Base-by-base conservation (phyloP, 2,329 filamentous ascomycete genomes). In the Zopfia rhizophila region DNA sequence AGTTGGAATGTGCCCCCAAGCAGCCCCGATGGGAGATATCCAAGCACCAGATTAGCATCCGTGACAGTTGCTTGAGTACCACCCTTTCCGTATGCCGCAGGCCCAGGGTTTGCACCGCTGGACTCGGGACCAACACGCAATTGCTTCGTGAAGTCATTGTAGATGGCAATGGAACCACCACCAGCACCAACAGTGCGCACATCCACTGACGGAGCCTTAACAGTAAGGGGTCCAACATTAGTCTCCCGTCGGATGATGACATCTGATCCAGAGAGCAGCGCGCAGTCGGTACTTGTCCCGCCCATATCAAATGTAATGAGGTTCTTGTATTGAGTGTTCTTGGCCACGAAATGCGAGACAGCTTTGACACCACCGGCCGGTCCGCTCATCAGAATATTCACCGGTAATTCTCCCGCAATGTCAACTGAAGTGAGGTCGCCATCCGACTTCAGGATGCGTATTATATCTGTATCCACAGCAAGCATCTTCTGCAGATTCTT, bases 71-170 rank as follows among this genome's bases (percentile, higher is more conserved):
- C 74, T 39, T 73, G 61, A 0, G 44, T 66, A 11, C 78, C 78
- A 3, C 75, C 76, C 38, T 77, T 78, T 10, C 73, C 72, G 53
- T 81, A 80, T n/a, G 71, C 76, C 12, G 77, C 78, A 5, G 78
- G 78, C 0, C 78, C 78, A 1, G 78, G 78, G 1, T 56, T 65
- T 3, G 78, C 76, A 1, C 77, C 78, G 7, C 77, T 75, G 12
- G 77, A 80, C 48, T 80, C 77, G 3, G 78, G 78, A 1, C 78
- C 78, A 1, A 81, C 78, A n/a, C 77, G 68, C 42, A 80, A 60
- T 3, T 74, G 76, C 47, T 74, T 73, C 0, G 76, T 78, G 40
- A 80, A 70, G 17, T 73, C 70, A 53, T 76, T 75, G 51, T 76
- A 79, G 4, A 70, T 70, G 5, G 78, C 74, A 38, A 80, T 78